Evolutionary conservation across 345 rosid species (phyloP).

Genomic region (Ceriops decandra): DNA sequence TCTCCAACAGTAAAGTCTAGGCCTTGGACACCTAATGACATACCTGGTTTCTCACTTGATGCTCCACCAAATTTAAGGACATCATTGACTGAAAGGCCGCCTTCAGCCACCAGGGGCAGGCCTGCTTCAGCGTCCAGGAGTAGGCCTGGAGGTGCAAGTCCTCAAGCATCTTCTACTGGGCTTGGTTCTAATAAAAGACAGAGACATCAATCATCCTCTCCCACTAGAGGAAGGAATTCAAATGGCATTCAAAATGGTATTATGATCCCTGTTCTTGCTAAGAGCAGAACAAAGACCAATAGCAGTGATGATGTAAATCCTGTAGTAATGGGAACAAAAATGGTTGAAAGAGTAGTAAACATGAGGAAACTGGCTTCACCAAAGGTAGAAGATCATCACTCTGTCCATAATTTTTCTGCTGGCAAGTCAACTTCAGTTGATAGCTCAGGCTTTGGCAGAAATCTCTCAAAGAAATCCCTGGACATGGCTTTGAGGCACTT

Average conservation of each 20-base stretch:
- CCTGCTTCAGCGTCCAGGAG: conserved; percentile 5
- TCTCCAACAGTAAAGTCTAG: conserved; percentile 26
- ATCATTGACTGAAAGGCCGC: conserved; percentile 28
- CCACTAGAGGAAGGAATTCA: conserved; percentile 23
- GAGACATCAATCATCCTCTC: conserved; percentile 30
- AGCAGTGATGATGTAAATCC: conserved; percentile 28
- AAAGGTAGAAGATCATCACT: conserved; percentile 33
- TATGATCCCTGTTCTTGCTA: conserved; percentile 7
- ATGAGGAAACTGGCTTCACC: conserved; percentile 34
- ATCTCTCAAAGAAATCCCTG: conserved; percentile 30
- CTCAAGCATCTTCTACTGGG: conserved; percentile 44
- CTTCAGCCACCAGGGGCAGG: conserved; percentile 29
- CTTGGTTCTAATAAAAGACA: conserved; percentile 26
- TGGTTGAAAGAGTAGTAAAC: conserved; percentile 35
- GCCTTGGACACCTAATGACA: conserved; percentile 30
- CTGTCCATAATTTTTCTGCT: conserved; percentile 21
- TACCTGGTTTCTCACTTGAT: conserved; percentile 34
- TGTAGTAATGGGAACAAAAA: conserved; percentile 27
- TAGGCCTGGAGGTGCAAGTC: conserved; percentile 4
- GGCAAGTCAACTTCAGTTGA: conserved; percentile 24
- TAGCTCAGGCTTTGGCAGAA: conserved; percentile 26
- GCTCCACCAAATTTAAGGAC: conserved; percentile 33
- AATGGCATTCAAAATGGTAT: conserved; percentile 9
- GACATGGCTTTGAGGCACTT: conserved; percentile 35
- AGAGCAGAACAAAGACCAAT: conserved; percentile 12